Conservation (phyloP, 2,329 filamentous ascomycete species). For the Colletotrichum cereale region DNA sequence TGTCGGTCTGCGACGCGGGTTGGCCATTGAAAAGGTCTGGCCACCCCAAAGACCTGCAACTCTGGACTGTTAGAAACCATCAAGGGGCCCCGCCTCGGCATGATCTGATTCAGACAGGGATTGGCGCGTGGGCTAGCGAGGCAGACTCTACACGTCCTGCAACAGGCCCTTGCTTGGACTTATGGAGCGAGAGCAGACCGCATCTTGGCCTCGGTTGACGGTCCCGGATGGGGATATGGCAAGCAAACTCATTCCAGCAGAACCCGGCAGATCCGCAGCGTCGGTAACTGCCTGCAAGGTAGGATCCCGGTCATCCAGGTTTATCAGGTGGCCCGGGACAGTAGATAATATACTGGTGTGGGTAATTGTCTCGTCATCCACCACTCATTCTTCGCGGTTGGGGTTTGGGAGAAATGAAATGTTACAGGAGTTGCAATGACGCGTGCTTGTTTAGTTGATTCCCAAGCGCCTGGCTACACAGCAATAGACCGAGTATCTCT, state of each 20-base stretch:
- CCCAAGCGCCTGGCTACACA: background rate
- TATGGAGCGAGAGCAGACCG: background rate
- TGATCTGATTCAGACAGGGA: too few relatives aligned
- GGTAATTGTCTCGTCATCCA: background rate
- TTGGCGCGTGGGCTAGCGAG: background rate
- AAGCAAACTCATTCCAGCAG: constrained; percentile 14
- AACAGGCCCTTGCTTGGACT: background rate
- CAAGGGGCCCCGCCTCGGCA: too few relatives aligned
- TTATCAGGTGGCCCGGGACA: background rate
- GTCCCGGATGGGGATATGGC: background rate
- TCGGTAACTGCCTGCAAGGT: background rate
- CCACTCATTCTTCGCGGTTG: background rate
- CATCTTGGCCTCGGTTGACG: background rate
- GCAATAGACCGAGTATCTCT: background rate
- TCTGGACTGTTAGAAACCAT: background rate
- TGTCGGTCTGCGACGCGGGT: constrained; percentile 12
- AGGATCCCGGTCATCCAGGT: background rate
- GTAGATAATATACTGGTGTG: background rate
- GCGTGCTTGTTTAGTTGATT: background rate
- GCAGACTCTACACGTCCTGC: background rate
- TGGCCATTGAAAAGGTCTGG: constrained; percentile 5
- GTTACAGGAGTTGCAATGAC: background rate
- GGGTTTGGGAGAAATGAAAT: background rate
- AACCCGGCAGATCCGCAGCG: constrained; percentile 5
- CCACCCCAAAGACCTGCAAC: background rate